These are phyloP conservation scores for Lentinula novae-zelandiae DNA, from an alignment of 1,284 basidiomycete genomes.

Conservation along the genomic window DNA sequence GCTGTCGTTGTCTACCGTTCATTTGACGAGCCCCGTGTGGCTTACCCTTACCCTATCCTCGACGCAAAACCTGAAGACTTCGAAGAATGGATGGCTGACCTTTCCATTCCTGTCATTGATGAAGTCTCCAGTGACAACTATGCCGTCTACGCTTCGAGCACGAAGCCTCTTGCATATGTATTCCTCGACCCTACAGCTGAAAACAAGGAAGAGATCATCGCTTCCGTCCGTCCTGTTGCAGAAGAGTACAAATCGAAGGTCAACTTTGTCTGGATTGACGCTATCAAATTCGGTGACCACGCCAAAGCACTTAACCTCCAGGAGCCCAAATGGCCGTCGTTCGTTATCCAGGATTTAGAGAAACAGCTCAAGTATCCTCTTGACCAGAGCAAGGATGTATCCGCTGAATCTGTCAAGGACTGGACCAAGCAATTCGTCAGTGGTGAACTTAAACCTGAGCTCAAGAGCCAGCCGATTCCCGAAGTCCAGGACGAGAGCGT, in stretches of 20 bases:
- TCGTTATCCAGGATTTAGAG: conserved; percentile 88
- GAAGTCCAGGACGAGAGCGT: conserved; percentile 82
- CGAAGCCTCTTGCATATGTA: conserved; percentile 91
- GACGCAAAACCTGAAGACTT: conserved; percentile 62
- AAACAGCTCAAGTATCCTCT: conserved; percentile 90
- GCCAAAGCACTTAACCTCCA: conserved; percentile 90
- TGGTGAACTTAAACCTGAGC: conserved; percentile 76
- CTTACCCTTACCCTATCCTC: conserved; percentile 66
- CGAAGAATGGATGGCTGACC: conserved; percentile 75
- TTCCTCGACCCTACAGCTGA: conserved; percentile 84
- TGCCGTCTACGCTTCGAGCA: conserved; percentile 76
- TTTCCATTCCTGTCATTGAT: conserved; percentile 87
- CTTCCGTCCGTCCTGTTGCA: conserved; percentile 74
- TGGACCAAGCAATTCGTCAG: conserved; percentile 68
- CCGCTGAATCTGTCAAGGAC: conserved; percentile 50
- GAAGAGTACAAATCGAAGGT: conserved; percentile 80
- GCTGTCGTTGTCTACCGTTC: conserved; percentile 89
- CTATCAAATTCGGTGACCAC: conserved; percentile 92
- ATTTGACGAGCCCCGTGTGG: conserved; percentile 84
- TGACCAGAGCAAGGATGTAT: conserved; percentile 64
- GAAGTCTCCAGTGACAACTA: conserved; percentile 97
- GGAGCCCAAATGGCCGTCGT: conserved; percentile 87
- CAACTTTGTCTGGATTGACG: conserved; percentile 99
- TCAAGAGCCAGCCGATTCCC: conserved; percentile 92
- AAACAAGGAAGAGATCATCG: conserved; percentile 65